Conservation (phyloP, 805 yeast species). For the Barnettozyma californica region DNA sequence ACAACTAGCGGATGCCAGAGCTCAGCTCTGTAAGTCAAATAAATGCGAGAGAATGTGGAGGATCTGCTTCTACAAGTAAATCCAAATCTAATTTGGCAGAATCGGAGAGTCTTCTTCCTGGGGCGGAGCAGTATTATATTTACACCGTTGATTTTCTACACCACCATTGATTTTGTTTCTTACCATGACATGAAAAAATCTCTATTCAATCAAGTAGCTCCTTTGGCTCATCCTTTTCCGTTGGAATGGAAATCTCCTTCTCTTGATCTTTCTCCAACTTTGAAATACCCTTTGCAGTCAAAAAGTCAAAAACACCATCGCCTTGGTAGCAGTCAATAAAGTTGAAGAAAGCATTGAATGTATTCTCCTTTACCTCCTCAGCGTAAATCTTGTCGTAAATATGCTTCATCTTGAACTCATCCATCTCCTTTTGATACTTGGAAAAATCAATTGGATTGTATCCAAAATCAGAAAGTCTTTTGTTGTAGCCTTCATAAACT, state of each 20-base stretch:
- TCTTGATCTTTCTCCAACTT: conserved; percentile 13
- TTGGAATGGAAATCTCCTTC: conserved; percentile 21
- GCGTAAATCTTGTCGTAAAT: conserved; percentile 90
- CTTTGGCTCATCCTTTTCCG: conserved; percentile 14
- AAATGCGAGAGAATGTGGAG: too few species aligned
- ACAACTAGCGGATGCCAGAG: neutral
- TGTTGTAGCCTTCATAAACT: conserved; percentile 81
- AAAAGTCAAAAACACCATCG: conserved; percentile 40
- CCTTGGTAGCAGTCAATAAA: conserved; percentile 81
- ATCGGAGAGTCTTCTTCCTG: neutral
- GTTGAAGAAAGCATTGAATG: conserved; percentile 84
- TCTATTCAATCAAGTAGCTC: neutral
- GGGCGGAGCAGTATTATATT: too few species aligned
- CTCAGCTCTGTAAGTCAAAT: neutral
- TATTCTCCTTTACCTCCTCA: conserved; percentile 84
- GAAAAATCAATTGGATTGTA: conserved; percentile 70
- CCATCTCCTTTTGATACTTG: conserved; percentile 63
- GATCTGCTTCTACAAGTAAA: neutral
- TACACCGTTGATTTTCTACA: too few species aligned
- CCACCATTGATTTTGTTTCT: too few species aligned
- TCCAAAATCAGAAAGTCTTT: conserved; percentile 65
- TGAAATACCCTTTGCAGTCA: conserved; percentile 38
- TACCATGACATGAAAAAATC: neutral
- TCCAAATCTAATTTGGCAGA: too few species aligned
- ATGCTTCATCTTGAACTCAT: conserved; percentile 77